Percentiles rank a stretch among this genome's conserved stretches.
Conservation (phyloP, 495 filamentous ascomycete genomes). For the Penicillium coprophilum region DNA sequence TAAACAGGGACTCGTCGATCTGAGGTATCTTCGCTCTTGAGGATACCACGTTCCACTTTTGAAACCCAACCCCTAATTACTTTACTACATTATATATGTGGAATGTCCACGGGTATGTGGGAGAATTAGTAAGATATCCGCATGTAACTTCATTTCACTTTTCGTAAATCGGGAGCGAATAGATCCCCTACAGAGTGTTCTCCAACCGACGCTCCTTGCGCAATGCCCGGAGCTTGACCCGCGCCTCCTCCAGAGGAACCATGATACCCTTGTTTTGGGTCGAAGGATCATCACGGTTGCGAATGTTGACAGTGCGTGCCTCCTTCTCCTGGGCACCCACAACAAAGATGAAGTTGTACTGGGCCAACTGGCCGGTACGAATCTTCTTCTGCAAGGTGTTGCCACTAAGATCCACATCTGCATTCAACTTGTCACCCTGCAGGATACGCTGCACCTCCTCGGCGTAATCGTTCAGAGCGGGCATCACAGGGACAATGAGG, state of each 20-base stretch:
- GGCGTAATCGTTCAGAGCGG: conserved; percentile 77
- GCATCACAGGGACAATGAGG: conserved; percentile 88
- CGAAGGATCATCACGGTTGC: conserved; percentile 82
- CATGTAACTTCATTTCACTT: conserved; percentile 20
- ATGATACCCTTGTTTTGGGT: conserved; percentile 74
- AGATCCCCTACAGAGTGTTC: conserved; percentile 43
- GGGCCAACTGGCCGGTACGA: conserved; percentile 75
- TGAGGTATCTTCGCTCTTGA: too few relatives aligned
- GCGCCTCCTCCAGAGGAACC: conserved; percentile 72
- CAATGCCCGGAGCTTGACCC: conserved; percentile 69
- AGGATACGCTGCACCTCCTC: conserved; percentile 70
- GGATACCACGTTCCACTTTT: too few relatives aligned
- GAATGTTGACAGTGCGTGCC: conserved; percentile 76
- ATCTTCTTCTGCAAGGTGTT: conserved; percentile 98
- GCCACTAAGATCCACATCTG: conserved; percentile 81
- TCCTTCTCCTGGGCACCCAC: conserved; percentile 83
- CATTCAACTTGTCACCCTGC: conserved; percentile 60
- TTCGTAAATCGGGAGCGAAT: conserved; percentile 15
- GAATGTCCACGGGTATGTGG: not conserved
- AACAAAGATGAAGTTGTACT: conserved; percentile 93
- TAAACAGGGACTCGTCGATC: too few relatives aligned
- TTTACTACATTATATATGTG: conserved; percentile 4
- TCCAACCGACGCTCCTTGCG: conserved; percentile 62
- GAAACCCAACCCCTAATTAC: not conserved
- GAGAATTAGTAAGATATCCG: conserved; percentile 10